Percentiles rank a stretch among this genome's conserved stretches.
phyloP scores from a whole-genome alignment of 331 rosid species.

The Ulmus americana region DNA sequence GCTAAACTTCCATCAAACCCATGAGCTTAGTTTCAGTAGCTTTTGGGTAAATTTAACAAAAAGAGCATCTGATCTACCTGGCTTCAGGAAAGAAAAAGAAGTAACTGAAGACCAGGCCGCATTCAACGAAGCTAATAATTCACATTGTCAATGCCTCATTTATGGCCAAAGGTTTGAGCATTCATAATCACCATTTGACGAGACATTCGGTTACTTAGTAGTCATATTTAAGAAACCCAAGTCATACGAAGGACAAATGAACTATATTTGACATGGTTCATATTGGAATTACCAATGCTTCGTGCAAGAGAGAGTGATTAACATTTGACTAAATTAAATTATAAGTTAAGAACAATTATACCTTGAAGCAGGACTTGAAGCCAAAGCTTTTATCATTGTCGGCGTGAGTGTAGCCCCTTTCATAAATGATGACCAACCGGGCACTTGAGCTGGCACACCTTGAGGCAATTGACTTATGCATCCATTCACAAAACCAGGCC shows the following conservation, averaged over 20 bases:
- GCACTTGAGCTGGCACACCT: conserved; percentile 61
- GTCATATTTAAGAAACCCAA: neutral
- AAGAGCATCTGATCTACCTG: conserved; percentile 91
- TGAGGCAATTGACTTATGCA: conserved; percentile 68
- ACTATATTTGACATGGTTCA: neutral
- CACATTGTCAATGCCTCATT: conserved; percentile 14
- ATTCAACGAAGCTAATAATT: conserved; percentile 25
- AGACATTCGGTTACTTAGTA: neutral
- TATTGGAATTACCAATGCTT: neutral
- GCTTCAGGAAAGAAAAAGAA: conserved; percentile 74
- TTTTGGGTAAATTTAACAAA: conserved; percentile 77
- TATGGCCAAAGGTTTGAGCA: conserved; percentile 18
- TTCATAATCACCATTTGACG: neutral
- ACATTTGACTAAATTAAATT: neutral
- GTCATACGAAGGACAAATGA: neutral
- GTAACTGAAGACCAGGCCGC: conserved; percentile 80
- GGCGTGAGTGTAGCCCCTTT: conserved; percentile 72
- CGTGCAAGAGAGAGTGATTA: neutral
- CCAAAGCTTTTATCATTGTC: conserved; percentile 59
- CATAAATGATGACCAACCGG: conserved; percentile 89
- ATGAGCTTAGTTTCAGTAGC: conserved; percentile 98
- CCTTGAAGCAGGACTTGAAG: conserved; percentile 92
- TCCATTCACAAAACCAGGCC: conserved; percentile 90
- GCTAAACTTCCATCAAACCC: conserved; percentile 99
- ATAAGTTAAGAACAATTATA: conserved; percentile 26